A percentile compares a stretch with the other conserved stretches of the same genome.
phyloP scores from a whole-genome alignment of 225 moss, liverwort and hornwort genomes.

The Bryoerythrophyllum caledonicum region DNA sequence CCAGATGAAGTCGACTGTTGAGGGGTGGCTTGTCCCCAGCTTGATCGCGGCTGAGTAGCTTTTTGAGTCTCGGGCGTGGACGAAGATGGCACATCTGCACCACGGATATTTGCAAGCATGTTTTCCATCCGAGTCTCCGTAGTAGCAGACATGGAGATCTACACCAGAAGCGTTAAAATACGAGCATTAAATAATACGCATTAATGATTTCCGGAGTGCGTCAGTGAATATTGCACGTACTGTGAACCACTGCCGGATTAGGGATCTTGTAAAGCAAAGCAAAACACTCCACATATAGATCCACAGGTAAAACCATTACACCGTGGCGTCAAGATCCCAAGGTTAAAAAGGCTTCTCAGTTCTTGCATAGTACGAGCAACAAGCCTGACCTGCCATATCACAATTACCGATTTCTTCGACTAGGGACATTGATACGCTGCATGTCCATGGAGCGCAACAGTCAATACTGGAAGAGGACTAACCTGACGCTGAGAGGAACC shows the following conservation, averaged over 20 bases:
- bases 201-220: neutral
- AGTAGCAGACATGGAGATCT: conserved; percentile 88
- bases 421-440: neutral
- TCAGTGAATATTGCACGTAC: neutral
- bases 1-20: conserved; percentile 32
- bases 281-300: neutral
- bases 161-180: conserved; percentile 17
- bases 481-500: conserved; percentile 99
- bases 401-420: conserved; percentile 1
- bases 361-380: neutral
- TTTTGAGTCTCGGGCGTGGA: conserved; percentile 22
- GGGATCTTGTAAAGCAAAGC: neutral
- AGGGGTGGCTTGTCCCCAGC: conserved; percentile 43
- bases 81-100: conserved; percentile 58
- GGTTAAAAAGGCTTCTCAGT: neutral
- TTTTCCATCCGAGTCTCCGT: conserved; percentile 92
- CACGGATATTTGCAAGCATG: conserved; percentile 88
- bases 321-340: neutral
- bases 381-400: neutral
- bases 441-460: neutral
- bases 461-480: conserved; percentile 8
- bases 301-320: neutral
- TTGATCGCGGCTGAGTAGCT: conserved; percentile 44
- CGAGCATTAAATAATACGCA: neutral
- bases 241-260: conserved; percentile 2